Percentiles rank a stretch among this genome's conserved stretches.
Conservation (phyloP, 257 asterid genomes). For the Nemophila menziesii region DNA sequence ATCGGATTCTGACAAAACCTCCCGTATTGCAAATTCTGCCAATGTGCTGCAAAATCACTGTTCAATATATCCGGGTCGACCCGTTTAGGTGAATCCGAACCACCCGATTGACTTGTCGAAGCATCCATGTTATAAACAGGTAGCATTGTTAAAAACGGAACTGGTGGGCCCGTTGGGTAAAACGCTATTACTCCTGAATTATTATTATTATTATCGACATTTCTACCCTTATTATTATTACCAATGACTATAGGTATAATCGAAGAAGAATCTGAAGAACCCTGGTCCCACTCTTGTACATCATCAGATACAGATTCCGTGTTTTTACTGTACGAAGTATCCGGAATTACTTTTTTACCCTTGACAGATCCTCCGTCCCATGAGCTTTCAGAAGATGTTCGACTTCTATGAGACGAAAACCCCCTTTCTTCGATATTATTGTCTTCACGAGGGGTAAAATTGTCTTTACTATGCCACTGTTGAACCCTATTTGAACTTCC, state of each 20-base stretch:
- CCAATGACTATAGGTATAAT: constrained; percentile 70
- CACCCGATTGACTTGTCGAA: constrained; percentile 42
- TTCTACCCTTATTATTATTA: constrained; percentile 54
- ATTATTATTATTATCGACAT: constrained; percentile 39
- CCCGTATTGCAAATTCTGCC: constrained; percentile 82
- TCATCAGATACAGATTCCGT: constrained; percentile 40
- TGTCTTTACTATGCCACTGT: constrained; percentile 49
- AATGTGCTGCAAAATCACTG: constrained; percentile 87
- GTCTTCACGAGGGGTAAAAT: constrained; percentile 36
- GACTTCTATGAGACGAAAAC: constrained; percentile 35
- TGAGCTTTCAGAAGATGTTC: constrained; percentile 35
- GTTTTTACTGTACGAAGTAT: constrained; percentile 39
- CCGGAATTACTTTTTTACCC: constrained; percentile 26
- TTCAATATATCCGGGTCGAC: constrained; percentile 65
- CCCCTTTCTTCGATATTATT: constrained; percentile 30
- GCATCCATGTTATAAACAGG: constrained; percentile 59
- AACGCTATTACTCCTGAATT: constrained; percentile 66
- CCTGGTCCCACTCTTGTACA: constrained; percentile 49
- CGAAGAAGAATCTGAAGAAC: constrained; percentile 53
- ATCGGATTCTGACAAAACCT: constrained; percentile 77
- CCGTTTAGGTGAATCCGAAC: constrained; percentile 31
- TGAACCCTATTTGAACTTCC: constrained; percentile 33
- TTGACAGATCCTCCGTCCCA: constrained; percentile 36
- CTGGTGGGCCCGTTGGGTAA: constrained; percentile 94
- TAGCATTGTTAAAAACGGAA: constrained; percentile 89